Conservation (phyloP, 148 eudicot genomes). For the Silene uniflora region DNA sequence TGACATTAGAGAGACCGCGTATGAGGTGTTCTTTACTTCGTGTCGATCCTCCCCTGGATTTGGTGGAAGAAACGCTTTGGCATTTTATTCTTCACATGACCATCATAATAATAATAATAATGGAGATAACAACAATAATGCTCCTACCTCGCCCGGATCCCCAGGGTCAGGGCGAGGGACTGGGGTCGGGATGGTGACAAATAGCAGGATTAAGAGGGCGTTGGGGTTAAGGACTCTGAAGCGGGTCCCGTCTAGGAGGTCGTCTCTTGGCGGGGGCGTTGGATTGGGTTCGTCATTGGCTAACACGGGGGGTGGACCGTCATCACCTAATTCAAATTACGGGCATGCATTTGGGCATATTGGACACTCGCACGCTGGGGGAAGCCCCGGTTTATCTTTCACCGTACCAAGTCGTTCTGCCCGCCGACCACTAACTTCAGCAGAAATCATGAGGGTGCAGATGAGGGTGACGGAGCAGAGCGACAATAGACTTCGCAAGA, state of each 20-base stretch:
- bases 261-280: slow-evolving; percentile 34
- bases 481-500: slow-evolving; percentile 80
- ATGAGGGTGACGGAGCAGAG: slow-evolving; percentile 93
- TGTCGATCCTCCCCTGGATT: slow-evolving; percentile 92
- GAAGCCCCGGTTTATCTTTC: slow-evolving; percentile 38
- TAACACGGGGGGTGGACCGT: slow-evolving; percentile 27
- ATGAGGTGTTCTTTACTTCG: slow-evolving; percentile 87
- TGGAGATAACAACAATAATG: slow-evolving; percentile 13
- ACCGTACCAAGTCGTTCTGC: slow-evolving; percentile 34
- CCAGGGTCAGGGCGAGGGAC: slow-evolving; percentile 35
- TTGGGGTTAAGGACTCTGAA: slow-evolving; percentile 61
- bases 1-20: slow-evolving; percentile 71
- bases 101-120: slow-evolving; percentile 4
- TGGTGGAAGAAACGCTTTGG: slow-evolving; percentile 54
- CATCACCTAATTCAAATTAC: slow-evolving; percentile 34
- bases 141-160: slow-evolving; percentile 35
- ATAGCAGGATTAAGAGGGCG: slow-evolving; percentile 71
- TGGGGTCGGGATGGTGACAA: slow-evolving; percentile 73
- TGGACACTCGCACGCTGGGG: slow-evolving; percentile 25
- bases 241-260: slow-evolving; percentile 40
- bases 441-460: slow-evolving; percentile 94
- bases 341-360: slow-evolving; percentile 20
- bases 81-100: slow-evolving; percentile 34
- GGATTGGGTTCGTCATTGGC: slow-evolving; percentile 20
- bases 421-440: slow-evolving; percentile 69